phyloP scores from a whole-genome alignment of 1,284 basidiomycete genomes.

The Ceratobasidium sp. region DNA sequence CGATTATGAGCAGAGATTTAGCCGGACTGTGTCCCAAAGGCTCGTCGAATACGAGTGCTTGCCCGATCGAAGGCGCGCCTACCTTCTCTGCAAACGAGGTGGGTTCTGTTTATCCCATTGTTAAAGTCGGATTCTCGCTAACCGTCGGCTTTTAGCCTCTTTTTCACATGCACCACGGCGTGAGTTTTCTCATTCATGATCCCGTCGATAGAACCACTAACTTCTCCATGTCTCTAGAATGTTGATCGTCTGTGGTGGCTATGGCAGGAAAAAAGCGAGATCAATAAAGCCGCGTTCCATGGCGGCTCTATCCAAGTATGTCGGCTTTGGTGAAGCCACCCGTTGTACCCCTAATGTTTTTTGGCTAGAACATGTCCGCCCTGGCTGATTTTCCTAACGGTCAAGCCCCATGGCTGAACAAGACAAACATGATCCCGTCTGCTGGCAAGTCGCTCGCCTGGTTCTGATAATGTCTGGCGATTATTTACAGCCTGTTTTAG shows the following conservation, averaged over 20 bases:
- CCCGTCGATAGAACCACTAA: neutral
- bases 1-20: neutral
- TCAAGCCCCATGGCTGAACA: constrained; percentile 24
- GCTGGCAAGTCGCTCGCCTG: neutral
- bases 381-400: constrained; percentile 15
- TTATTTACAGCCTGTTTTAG: neutral
- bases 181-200: neutral
- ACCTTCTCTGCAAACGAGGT: constrained; percentile 36
- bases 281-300: constrained; percentile 14
- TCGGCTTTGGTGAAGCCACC: neutral
- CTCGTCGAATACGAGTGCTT: constrained; percentile 6
- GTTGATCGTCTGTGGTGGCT: constrained; percentile 34
- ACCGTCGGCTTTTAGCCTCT: neutral
- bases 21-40: constrained; percentile 21
- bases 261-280: constrained; percentile 25
- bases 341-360: neutral
- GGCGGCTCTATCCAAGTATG: constrained; percentile 14
- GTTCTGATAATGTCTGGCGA: neutral
- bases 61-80: constrained; percentile 17
- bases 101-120: neutral
- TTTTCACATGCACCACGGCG: constrained; percentile 35
- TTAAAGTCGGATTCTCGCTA: neutral
- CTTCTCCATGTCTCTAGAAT: neutral
- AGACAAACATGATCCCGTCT: constrained; percentile 4
- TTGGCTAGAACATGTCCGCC: neutral